Conservation (phyloP, 106 monocot genomes). For the Phalaenopsis equestris region DNA sequence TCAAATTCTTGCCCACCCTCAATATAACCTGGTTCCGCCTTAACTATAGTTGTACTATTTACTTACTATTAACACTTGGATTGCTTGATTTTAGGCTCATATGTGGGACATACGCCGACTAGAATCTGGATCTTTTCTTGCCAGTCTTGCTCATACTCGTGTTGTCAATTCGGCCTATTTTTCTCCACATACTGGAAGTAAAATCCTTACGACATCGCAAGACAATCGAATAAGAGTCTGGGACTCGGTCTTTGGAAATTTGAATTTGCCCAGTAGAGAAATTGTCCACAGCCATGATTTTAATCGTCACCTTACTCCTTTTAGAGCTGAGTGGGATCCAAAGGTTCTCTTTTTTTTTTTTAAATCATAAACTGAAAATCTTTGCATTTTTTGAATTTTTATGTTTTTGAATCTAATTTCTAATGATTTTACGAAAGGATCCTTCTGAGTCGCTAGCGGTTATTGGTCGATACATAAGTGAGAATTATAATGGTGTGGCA, state of each 20-base stretch:
- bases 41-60: not conserved
- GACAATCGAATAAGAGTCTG: slow-evolving; percentile 92
- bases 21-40: too few species aligned
- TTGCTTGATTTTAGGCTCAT: slow-evolving; percentile 41
- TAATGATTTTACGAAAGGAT: slow-evolving; percentile 40
- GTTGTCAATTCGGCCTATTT: slow-evolving; percentile 93
- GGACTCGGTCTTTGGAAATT: slow-evolving; percentile 84
- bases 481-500: slow-evolving; percentile 83
- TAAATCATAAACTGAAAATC: not conserved
- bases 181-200: slow-evolving; percentile 65
- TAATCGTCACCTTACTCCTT: slow-evolving; percentile 85
- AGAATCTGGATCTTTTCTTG: slow-evolving; percentile 43
- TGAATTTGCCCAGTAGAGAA: slow-evolving; percentile 69
- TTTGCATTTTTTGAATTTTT: not conserved
- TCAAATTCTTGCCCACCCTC: too few species aligned
- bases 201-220: slow-evolving; percentile 78
- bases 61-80: too few species aligned
- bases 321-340: slow-evolving; percentile 95
- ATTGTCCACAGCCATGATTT: slow-evolving; percentile 97
- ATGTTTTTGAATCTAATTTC: not conserved
- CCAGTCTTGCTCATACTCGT: slow-evolving; percentile 63
- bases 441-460: slow-evolving; percentile 72
- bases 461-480: slow-evolving; percentile 93
- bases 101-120: slow-evolving; percentile 80
- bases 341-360: slow-evolving; percentile 41